Evolutionary conservation across 495 filamentous ascomycete genomes (phyloP).

Genomic region (Hypoxylon lienhwacheense): DNA sequence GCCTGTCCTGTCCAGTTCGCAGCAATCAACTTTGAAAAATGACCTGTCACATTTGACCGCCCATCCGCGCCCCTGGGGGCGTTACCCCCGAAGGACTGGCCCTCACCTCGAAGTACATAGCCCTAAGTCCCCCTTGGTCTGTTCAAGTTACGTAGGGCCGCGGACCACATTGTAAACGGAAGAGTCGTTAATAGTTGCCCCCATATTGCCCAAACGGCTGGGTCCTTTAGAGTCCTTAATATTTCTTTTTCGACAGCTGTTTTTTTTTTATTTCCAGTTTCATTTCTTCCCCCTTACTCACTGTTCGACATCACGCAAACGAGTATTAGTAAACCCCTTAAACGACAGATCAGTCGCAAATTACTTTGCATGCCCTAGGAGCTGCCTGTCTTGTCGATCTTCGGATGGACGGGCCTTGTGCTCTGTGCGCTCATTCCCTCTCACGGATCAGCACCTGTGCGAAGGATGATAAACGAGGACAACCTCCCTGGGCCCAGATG

Average conservation of each 20-base stretch:
- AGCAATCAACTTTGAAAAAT: conserved; percentile 21
- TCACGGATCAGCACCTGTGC: conserved; percentile 21
- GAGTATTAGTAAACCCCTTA: conserved; percentile 13
- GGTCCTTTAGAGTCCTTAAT: too few species aligned
- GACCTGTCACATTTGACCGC: conserved; percentile 36
- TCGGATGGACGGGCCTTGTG: conserved; percentile 29
- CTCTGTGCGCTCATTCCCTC: conserved; percentile 16
- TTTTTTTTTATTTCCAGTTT: too few species aligned
- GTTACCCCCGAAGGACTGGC: conserved; percentile 11
- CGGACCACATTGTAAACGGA: conserved; percentile 4
- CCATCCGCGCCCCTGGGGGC: conserved; percentile 32
- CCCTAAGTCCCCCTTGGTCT: conserved; percentile 10
- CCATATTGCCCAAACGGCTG: conserved; percentile 1
- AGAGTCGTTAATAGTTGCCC: conserved; percentile 18
- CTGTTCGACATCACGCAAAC: conserved; percentile 20
- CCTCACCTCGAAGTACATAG: conserved; percentile 19
- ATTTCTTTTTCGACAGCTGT: too few species aligned
- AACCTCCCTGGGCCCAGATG: conserved; percentile 12
- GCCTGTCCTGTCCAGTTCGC: conserved; percentile 21
- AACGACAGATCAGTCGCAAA: conserved; percentile 9
- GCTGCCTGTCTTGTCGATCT: conserved; percentile 22
- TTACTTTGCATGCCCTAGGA: not conserved
- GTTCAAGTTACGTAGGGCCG: conserved; percentile 24
- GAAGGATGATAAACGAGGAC: conserved; percentile 18
- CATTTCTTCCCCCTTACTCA: conserved; percentile 1